phyloP scores from a whole-genome alignment of 768 basidiomycete species.

The Trametes gibbosa region DNA sequence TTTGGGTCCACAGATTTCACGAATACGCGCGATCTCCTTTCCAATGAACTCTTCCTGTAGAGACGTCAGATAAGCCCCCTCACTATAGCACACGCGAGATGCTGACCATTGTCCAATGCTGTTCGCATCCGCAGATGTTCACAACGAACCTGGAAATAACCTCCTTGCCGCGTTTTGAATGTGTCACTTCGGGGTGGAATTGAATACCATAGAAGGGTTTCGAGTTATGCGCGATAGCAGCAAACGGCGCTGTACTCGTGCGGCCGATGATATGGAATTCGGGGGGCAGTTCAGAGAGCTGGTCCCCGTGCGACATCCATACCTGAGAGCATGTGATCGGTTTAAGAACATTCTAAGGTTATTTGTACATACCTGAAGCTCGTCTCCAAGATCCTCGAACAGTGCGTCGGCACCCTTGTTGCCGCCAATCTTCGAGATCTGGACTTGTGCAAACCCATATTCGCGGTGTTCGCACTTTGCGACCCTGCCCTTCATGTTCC shows the following conservation, averaged over 20 bases:
- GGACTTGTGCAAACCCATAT: constrained; percentile 87
- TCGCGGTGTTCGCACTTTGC: constrained; percentile 88
- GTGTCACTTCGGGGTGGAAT: constrained; percentile 98
- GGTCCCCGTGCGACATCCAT: constrained; percentile 99
- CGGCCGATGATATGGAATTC: constrained; percentile 86
- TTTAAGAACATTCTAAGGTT: too few species aligned
- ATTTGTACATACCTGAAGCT: constrained; percentile 67
- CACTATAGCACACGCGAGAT: not conserved
- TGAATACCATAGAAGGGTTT: constrained; percentile 95
- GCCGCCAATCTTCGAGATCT: constrained; percentile 61
- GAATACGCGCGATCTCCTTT: constrained; percentile 92
- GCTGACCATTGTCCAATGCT: constrained; percentile 91
- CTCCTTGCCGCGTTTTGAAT: constrained; percentile 85
- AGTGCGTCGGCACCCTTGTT: constrained; percentile 62
- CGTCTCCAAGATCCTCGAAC: constrained; percentile 83
- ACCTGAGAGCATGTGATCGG: constrained; percentile 51
- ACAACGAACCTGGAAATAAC: constrained; percentile 84
- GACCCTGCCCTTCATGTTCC: constrained; percentile 81
- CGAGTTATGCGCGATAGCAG: constrained; percentile 87
- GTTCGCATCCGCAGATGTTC: constrained; percentile 76
- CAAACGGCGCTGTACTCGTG: constrained; percentile 86
- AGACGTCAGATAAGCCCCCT: not conserved
- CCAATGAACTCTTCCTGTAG: constrained; percentile 92
- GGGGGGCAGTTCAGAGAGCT: constrained; percentile 75
- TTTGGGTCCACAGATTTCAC: constrained; percentile 88